These are phyloP conservation scores for Epichloe uncinata DNA, from an alignment of 2,329 filamentous ascomycete species.

Conservation along the genomic window DNA sequence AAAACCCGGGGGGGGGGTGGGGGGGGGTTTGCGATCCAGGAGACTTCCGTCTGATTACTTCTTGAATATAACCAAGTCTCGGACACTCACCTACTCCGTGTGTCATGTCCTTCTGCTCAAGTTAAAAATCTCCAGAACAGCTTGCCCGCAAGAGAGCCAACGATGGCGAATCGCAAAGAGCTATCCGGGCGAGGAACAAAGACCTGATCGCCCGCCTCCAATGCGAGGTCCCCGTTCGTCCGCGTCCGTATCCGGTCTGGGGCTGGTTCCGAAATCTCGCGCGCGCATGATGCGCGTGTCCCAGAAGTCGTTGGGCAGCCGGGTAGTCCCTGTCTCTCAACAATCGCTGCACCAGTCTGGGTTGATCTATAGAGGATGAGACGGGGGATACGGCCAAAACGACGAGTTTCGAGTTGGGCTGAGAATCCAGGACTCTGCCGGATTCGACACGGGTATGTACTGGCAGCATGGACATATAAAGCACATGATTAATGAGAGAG, in stretches of 20 bases:
- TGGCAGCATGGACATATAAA: background rate
- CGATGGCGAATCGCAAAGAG: slow-evolving; percentile 2
- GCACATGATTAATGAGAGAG: too few relatives aligned
- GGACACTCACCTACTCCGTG: too few relatives aligned
- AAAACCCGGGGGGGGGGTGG: too few relatives aligned
- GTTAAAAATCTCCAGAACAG: background rate
- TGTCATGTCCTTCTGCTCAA: too few relatives aligned
- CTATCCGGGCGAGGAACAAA: slow-evolving; percentile 2
- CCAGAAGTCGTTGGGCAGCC: background rate
- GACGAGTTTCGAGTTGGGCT: background rate
- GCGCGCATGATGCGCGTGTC: too few relatives aligned
- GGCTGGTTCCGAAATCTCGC: too few relatives aligned
- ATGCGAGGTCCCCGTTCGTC: background rate
- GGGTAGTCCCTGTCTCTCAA: background rate
- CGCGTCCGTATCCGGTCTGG: too few relatives aligned
- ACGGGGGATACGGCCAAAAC: background rate
- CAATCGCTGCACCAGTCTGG: background rate
- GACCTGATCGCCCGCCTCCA: background rate
- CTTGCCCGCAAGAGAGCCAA: slow-evolving; percentile 4
- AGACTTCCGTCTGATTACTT: too few relatives aligned
- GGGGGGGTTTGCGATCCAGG: too few relatives aligned
- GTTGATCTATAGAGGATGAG: background rate
- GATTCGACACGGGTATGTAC: background rate
- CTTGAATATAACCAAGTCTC: too few relatives aligned
- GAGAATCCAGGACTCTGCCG: too few relatives aligned